Evolutionary conservation across 768 basidiomycete genomes (phyloP).

Genomic region (Rhodotorula graminis): DNA sequence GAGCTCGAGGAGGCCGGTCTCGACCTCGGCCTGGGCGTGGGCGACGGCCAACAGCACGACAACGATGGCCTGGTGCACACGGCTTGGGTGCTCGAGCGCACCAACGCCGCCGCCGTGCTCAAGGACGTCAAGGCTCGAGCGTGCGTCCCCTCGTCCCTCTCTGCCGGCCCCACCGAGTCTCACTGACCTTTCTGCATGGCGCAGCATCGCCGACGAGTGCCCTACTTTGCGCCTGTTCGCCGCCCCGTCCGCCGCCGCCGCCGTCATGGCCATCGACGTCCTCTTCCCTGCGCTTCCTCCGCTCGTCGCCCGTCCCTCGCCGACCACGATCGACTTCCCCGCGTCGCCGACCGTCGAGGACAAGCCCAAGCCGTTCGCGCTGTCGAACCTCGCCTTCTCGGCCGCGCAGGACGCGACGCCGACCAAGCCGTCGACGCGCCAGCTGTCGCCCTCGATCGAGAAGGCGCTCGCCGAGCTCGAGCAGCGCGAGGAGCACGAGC

Average conservation of each 20-base stretch:
- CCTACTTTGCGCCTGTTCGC: background rate
- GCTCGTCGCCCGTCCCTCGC: background rate
- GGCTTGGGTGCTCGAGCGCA: conserved; percentile 1
- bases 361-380: conserved; percentile 16
- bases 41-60: background rate
- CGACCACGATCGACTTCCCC: background rate
- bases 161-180: background rate
- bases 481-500: conserved; percentile 8
- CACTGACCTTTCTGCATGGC: background rate
- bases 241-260: conserved; percentile 4
- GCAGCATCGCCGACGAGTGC: background rate
- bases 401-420: background rate
- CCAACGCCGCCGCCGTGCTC: background rate
- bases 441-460: conserved; percentile 24
- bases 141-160: background rate
- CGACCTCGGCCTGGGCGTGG: conserved; percentile 1
- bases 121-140: conserved; percentile 1
- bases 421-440: background rate
- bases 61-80: background rate
- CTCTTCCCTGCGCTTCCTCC: conserved; percentile 11
- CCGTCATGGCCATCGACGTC: conserved; percentile 6
- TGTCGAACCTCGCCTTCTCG: conserved; percentile 23
- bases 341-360: background rate
- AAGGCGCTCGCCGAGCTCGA: conserved; percentile 15
- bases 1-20: conserved; percentile 31